Evolutionary conservation across 805 yeast genomes (phyloP), one percentile per base, ranked within the genome.

Genomic region (Jamesozyma jinghongensis): DNA sequence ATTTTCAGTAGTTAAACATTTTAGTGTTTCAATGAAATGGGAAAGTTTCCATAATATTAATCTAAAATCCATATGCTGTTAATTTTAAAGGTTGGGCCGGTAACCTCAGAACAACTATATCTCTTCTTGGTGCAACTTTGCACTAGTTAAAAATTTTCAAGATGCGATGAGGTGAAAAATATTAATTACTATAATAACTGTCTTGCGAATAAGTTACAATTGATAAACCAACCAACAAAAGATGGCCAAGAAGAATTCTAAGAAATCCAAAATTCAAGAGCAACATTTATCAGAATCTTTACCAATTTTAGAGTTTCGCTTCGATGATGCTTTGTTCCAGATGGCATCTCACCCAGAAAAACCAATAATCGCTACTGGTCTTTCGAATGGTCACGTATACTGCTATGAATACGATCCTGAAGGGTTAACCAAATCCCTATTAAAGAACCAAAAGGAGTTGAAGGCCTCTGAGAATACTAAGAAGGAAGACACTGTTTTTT

Each of bases 331-430:
- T 2, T 58, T 88, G n/a, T 87, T 88, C 57, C 65, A 88, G 1
- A 54, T 79, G 14, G 83, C 82, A 10, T 79, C 86, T 19, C 95
- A 88, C 56, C 97, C 97, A 0, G 63, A 76, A 8, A 62, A 70
- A 48, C 82, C 82, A 4, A 59, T 81, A 3, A 53, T 85, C 12
- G 72, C 77, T 0, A 65, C 79, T 10, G 97, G 96, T 0, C 65
- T 83, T n/a, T 92, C 85, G 0, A 76, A 85, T 2, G 97, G 97
- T 2, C 79, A 79, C 52, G 73, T 87, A 0, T 73, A 68, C 46
- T 70, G 86, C 42, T 67, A 75, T 38, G 60, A 65, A 32, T 88
- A 87, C 50, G 72, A 79, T 42, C 68, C 70, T 0, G 71, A 66
- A 1, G 49, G 52, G 30, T 62, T 80, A 19, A 72, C 58, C 50